These are phyloP conservation scores for Solanum commersonii DNA, from an alignment of 257 asterid genomes.

Conservation along the genomic window DNA sequence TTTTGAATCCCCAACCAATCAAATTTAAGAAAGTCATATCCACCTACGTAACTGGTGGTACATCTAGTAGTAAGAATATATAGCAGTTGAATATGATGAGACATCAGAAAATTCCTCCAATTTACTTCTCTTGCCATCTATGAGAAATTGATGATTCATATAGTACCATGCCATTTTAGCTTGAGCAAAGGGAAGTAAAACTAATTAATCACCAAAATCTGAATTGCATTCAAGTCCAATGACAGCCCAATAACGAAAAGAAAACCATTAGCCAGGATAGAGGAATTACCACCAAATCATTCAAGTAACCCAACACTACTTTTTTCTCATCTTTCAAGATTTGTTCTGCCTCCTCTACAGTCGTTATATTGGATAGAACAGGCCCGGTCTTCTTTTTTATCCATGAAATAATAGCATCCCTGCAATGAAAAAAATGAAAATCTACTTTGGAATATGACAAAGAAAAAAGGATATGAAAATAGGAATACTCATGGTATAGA, in stretches of 20 bases:
- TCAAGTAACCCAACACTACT: constrained; percentile 70
- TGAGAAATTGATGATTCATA: not conserved
- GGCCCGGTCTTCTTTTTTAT: constrained; percentile 91
- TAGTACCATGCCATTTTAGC: not conserved
- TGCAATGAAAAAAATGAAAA: constrained; percentile 7
- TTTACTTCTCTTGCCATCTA: not conserved
- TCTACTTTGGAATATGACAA: not conserved
- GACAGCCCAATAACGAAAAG: not conserved
- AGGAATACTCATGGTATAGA: not conserved
- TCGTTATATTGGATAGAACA: constrained; percentile 56
- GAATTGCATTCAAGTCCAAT: not conserved
- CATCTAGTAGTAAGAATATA: not conserved
- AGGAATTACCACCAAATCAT: constrained; percentile 54
- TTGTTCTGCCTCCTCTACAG: constrained; percentile 76
- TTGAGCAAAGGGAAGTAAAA: not conserved
- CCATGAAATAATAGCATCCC: constrained; percentile 85
- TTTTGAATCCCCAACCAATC: not conserved
- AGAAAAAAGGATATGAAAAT: not conserved
- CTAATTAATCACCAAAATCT: not conserved
- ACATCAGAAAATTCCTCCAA: not conserved
- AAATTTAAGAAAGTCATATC: not conserved
- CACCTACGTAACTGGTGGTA: not conserved
- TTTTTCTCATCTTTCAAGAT: constrained; percentile 48
- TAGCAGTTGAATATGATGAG: not conserved
- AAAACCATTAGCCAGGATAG: not conserved